Evolutionary conservation across 1,284 basidiomycete species (phyloP), one percentile per base, ranked within the genome.

Genomic region (Cystobasidium sp.): DNA sequence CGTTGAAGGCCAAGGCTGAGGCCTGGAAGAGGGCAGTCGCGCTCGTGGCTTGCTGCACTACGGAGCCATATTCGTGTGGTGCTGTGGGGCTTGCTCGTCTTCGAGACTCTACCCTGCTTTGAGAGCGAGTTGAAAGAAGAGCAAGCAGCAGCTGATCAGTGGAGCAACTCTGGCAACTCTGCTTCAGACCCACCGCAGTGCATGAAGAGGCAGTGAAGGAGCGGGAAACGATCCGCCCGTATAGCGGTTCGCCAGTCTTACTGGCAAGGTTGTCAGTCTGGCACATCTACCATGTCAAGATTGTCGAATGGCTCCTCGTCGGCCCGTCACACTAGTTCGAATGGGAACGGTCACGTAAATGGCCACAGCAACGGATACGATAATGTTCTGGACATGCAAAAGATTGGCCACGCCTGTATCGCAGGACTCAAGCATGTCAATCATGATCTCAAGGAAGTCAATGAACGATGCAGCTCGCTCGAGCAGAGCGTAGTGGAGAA

Each of bases 341-440:
- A 12, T 43, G 16, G 43, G n/a, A n/a, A 37, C 16, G 18, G 39
- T 16, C 18, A 14, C 31, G 37, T 7, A 10, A 22, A 59, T 12
- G 10, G 39, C 56, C 31, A 63, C 44, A 47, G 18, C 10, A 63
- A 14, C 31, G 44, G 46, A 63, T 18, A 22, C 44, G 31, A 31
- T 31, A 31, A 31, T 31, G 31, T 31, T 31, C 37, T 63, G 37
- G 44, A 63, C 61, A 16, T 22, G 37, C 20, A 43, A 5, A 46
- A 47, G 16, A 46, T 63, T 20, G 46, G n/a, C 37, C n/a, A 63
- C 22, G 41, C 41, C n/a, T 63, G 61, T 22, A 22, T 63, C 24
- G 61, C 43, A 49, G 61, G 61, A 16, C 61, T 63, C 10, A 63
- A 41, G n/a, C 37, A 63, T 46, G 43, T 44, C n/a, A 63, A 12